Percentiles rank a stretch among this genome's conserved stretches.
Conservation (phyloP, 768 basidiomycete species). For the Pleurotus pulmonarius region DNA sequence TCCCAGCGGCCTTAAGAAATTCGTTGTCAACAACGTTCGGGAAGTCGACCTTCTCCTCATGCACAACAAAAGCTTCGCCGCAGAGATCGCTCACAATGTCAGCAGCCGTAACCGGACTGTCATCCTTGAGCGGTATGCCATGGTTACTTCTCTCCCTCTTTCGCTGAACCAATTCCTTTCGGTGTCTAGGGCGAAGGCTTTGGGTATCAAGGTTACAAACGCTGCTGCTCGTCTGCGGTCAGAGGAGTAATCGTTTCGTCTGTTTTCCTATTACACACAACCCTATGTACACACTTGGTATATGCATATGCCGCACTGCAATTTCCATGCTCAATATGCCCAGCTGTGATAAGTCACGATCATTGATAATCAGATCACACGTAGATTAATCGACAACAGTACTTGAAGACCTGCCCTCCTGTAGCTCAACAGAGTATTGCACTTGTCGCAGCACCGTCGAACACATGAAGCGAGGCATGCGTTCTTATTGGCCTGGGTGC, state of each 20-base stretch:
- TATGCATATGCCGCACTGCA: slow-evolving; percentile 44
- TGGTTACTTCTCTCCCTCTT: background rate
- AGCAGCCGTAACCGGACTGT: slow-evolving; percentile 91
- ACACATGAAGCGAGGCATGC: background rate
- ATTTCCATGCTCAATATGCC: slow-evolving; percentile 15
- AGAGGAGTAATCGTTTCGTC: slow-evolving; percentile 69
- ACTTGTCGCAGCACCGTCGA: background rate
- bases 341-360: background rate
- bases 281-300: slow-evolving; percentile 51
- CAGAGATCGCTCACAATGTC: slow-evolving; percentile 95
- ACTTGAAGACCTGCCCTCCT: no score
- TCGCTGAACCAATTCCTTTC: background rate
- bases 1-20: slow-evolving; percentile 94
- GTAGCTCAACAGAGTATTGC: no score
- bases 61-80: slow-evolving; percentile 96
- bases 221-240: slow-evolving; percentile 88
- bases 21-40: slow-evolving; percentile 89
- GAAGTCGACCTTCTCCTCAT: slow-evolving; percentile 95
- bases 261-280: slow-evolving; percentile 32
- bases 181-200: slow-evolving; percentile 64
- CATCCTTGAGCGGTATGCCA: slow-evolving; percentile 78
- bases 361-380: no score
- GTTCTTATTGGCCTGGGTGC: slow-evolving; percentile 11
- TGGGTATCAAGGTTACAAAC: slow-evolving; percentile 95
- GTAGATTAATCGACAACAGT: no score